Conservation (phyloP, 1,284 basidiomycete genomes). For the Naganishia sp. region DNA sequence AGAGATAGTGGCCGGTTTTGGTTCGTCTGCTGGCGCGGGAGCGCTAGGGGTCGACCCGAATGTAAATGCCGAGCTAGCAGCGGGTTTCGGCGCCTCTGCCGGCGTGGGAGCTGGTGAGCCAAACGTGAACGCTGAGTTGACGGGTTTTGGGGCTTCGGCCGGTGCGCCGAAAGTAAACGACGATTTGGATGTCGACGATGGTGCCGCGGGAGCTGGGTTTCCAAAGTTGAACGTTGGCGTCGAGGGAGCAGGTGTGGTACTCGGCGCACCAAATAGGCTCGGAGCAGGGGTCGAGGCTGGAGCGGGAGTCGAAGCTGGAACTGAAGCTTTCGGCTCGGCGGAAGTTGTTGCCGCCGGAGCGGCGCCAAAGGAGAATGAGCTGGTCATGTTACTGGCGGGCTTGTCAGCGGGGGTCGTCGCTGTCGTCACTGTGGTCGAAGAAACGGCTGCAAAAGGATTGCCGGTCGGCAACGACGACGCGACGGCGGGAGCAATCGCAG, state of each 20-base stretch:
- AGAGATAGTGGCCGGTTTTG: conserved; percentile 6
- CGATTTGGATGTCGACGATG: not conserved
- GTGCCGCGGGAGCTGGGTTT: not conserved
- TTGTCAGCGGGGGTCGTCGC: not conserved
- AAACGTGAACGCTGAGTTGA: not conserved
- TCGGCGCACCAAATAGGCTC: not conserved
- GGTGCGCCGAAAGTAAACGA: conserved; percentile 9
- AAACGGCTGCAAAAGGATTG: conserved; percentile 16
- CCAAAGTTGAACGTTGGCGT: conserved; percentile 2
- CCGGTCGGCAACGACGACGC: conserved; percentile 14
- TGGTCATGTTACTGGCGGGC: not conserved
- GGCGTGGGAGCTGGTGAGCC: not conserved
- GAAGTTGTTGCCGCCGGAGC: not conserved
- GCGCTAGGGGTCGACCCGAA: conserved; percentile 1
- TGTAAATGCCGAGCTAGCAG: conserved; percentile 5
- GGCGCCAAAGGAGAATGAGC: conserved; percentile 7
- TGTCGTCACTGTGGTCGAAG: not conserved
- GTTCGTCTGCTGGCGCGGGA: not conserved
- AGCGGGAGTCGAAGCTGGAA: not conserved
- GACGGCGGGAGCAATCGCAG: not conserved
- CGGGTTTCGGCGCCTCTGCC: conserved; percentile 13
- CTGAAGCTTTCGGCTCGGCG: not conserved
- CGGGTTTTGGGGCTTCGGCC: no score
- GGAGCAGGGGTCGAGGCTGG: not conserved
- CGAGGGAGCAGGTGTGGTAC: not conserved